These are phyloP conservation scores for Bruguiera parviflora DNA, from an alignment of 345 rosid species.

Conservation along the genomic window DNA sequence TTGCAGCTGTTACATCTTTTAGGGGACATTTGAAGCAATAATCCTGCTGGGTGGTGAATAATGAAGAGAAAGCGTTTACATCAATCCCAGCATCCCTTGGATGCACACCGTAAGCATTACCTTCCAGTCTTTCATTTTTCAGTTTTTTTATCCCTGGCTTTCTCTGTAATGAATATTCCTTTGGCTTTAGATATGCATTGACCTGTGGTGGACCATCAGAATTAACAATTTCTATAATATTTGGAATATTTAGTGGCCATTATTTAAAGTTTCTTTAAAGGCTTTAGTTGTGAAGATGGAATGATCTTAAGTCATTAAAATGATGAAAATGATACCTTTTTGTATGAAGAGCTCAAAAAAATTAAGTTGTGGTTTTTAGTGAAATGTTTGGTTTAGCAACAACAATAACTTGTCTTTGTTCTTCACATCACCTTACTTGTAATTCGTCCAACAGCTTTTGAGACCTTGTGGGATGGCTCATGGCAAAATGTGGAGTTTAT, in stretches of 20 bases:
- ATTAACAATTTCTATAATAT: not conserved
- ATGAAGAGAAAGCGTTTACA: slow-evolving; percentile 50
- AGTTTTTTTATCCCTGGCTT: not conserved
- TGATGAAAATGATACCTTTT: not conserved
- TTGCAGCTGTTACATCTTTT: too few relatives aligned
- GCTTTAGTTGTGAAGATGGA: too few relatives aligned
- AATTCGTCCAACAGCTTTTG: slow-evolving; percentile 57
- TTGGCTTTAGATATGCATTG: too few relatives aligned
- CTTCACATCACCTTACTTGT: not conserved
- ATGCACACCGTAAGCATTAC: slow-evolving; percentile 48
- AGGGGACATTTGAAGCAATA: not conserved
- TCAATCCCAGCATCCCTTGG: slow-evolving; percentile 52
- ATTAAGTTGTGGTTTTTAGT: not conserved
- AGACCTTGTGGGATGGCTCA: slow-evolving; percentile 50
- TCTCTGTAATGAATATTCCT: too few relatives aligned
- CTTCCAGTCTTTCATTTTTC: not conserved
- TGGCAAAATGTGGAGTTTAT: slow-evolving; percentile 60
- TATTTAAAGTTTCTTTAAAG: not conserved
- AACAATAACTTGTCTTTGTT: not conserved
- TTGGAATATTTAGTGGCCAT: not conserved
- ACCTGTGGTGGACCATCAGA: too few relatives aligned
- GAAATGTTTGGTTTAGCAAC: not conserved
- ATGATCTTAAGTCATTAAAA: not conserved
- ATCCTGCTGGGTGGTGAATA: slow-evolving; percentile 10
- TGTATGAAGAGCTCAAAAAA: not conserved